Evolutionary conservation across 1,284 basidiomycete species (phyloP).

Genomic region (Ustilago crameri): DNA sequence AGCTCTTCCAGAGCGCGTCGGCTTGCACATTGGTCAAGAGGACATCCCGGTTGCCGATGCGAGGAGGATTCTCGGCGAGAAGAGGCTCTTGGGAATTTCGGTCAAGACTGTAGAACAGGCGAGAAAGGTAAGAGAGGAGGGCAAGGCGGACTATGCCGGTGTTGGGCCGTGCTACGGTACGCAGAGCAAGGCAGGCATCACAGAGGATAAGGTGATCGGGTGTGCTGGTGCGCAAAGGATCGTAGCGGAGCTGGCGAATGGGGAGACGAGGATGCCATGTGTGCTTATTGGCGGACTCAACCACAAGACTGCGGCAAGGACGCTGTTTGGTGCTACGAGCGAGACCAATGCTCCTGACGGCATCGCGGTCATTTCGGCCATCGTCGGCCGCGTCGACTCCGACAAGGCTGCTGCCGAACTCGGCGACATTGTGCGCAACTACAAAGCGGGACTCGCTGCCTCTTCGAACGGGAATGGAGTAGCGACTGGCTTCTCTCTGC

Average conservation of each 20-base stretch:
- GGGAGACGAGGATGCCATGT: constrained; percentile 47
- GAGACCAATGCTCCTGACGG: constrained; percentile 70
- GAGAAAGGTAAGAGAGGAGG: constrained; percentile 17
- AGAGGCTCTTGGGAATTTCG: constrained; percentile 82
- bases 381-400: constrained; percentile 79
- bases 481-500: constrained; percentile 24
- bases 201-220: constrained; percentile 59
- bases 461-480: constrained; percentile 13
- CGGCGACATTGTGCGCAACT: constrained; percentile 65
- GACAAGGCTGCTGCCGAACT: constrained; percentile 72
- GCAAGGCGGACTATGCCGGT: constrained; percentile 81
- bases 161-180: constrained; percentile 74
- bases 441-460: constrained; percentile 55
- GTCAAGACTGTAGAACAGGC: constrained; percentile 74
- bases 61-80: constrained; percentile 73
- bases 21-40: constrained; percentile 89
- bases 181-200: constrained; percentile 65
- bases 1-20: constrained; percentile 72
- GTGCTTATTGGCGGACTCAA: constrained; percentile 66
- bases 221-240: constrained; percentile 46
- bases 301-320: constrained; percentile 55
- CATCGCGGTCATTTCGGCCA: constrained; percentile 89
- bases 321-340: constrained; percentile 54
- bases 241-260: constrained; percentile 36
- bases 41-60: constrained; percentile 83